Conservation (phyloP, 1,284 basidiomycete species). For the Puccinia polysora region DNA sequence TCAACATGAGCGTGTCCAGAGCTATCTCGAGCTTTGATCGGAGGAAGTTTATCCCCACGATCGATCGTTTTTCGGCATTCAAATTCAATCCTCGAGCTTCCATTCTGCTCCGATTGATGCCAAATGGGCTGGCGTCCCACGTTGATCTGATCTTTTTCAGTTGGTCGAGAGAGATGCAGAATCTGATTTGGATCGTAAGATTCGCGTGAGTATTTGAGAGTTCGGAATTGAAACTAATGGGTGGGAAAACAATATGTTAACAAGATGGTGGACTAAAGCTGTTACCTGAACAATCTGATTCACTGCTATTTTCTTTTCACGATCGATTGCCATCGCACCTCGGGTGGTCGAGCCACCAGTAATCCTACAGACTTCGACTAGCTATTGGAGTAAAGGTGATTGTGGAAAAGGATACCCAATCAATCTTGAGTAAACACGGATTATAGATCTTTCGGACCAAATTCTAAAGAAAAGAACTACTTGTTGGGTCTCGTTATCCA, state of each 20-base stretch:
- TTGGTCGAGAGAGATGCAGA: too few species aligned
- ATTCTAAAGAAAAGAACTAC: background rate
- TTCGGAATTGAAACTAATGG: background rate
- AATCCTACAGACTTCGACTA: conserved; percentile 29
- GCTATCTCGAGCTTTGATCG: background rate
- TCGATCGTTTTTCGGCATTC: background rate
- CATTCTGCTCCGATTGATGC: too few species aligned
- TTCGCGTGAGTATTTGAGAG: too few species aligned
- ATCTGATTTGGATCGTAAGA: too few species aligned
- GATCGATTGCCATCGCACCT: conserved; percentile 33
- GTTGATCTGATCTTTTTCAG: too few species aligned
- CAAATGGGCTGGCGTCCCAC: too few species aligned
- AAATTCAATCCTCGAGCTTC: too few species aligned
- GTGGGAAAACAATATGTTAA: background rate
- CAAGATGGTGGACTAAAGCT: too few species aligned
- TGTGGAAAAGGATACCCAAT: background rate
- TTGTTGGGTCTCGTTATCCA: background rate
- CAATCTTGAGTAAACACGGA: too few species aligned
- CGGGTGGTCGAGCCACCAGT: conserved; percentile 29
- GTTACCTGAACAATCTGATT: conserved; percentile 31
- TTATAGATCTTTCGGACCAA: too few species aligned
- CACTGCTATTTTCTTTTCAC: conserved; percentile 13
- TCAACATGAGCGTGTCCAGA: background rate
- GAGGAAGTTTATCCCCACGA: background rate
- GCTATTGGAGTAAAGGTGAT: background rate